A percentile compares a stretch with the other conserved stretches of the same genome.
Evolutionary conservation across 2,329 filamentous ascomycete genomes (phyloP).

Genomic region (Talaromyces albobiverticillius): DNA sequence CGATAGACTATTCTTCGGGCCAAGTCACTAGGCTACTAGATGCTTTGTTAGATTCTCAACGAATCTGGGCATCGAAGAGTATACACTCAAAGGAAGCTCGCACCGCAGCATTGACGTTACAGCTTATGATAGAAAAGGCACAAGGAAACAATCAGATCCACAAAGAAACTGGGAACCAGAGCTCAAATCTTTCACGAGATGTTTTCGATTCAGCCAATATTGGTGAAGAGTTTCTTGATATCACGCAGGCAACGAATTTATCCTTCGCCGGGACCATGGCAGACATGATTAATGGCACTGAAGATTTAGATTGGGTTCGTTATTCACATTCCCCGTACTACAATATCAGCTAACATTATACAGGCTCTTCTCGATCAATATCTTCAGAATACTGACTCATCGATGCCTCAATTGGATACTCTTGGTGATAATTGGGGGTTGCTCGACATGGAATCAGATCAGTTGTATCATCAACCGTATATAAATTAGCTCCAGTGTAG

Average conservation of each 20-base stretch:
- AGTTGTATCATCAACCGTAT: too few species aligned
- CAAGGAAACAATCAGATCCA: neutral
- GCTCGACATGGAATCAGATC: neutral
- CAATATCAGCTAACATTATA: too few species aligned
- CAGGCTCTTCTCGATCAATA: constrained; percentile 13
- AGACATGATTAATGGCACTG: constrained; percentile 21
- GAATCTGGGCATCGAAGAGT: constrained; percentile 16
- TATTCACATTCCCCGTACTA: too few species aligned
- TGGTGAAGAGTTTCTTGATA: neutral
- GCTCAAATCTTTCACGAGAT: neutral
- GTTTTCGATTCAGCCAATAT: neutral
- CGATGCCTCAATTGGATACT: neutral
- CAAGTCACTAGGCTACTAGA: constrained; percentile 9
- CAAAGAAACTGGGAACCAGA: neutral
- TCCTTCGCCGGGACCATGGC: constrained; percentile 19
- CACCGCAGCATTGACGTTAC: constrained; percentile 16
- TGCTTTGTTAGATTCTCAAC: constrained; percentile 15
- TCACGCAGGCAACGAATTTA: neutral
- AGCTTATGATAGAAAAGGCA: constrained; percentile 20
- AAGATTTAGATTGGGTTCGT: constrained; percentile 20
- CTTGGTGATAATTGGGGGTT: neutral
- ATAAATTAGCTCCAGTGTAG: too few species aligned
- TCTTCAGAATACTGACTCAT: constrained; percentile 5
- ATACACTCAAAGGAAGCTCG: constrained; percentile 15
- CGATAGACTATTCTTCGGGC: neutral